Percentiles rank a stretch among this genome's conserved stretches.
Conservation (phyloP, 2,329 filamentous ascomycete genomes). For the Trichoderma pleuroti region DNA sequence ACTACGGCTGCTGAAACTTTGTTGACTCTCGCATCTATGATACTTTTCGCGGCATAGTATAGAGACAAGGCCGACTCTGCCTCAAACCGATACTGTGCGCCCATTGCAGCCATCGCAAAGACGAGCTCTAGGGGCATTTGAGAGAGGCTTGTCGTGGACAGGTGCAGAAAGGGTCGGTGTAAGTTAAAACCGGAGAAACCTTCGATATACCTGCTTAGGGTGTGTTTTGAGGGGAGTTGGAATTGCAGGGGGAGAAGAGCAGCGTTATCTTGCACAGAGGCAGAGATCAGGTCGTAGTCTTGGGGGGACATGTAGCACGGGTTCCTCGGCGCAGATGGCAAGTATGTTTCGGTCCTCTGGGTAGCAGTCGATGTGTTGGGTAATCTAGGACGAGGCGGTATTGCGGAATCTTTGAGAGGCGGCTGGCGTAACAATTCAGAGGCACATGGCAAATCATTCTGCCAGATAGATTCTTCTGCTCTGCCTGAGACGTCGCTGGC, state of each 20-base stretch:
- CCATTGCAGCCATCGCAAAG: slow-evolving; percentile 3
- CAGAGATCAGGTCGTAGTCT: not conserved
- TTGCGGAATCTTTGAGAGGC: not conserved
- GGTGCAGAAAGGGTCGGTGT: slow-evolving; percentile 5
- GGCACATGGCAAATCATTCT: slow-evolving; percentile 9
- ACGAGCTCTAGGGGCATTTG: slow-evolving; percentile 6
- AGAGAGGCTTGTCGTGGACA: not conserved
- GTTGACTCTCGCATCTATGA: not conserved
- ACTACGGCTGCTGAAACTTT: not conserved
- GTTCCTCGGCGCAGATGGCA: not conserved
- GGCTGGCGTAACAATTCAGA: not conserved
- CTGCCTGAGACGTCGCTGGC: not conserved
- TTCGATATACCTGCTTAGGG: slow-evolving; percentile 2
- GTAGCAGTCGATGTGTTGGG: not conserved
- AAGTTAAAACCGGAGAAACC: slow-evolving; percentile 1
- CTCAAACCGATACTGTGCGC: slow-evolving; percentile 9
- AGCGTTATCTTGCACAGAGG: not conserved
- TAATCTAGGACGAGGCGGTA: not conserved
- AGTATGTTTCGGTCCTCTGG: not conserved
- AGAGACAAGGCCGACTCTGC: not conserved
- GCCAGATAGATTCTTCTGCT: slow-evolving; percentile 9
- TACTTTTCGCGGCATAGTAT: slow-evolving; percentile 2
- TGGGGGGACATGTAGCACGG: slow-evolving; percentile 8
- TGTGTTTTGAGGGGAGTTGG: slow-evolving; percentile 2
- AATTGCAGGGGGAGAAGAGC: not conserved